Evolutionary conservation across 805 yeast genomes (phyloP).

Genomic region (Wickerhamiella nectarea): DNA sequence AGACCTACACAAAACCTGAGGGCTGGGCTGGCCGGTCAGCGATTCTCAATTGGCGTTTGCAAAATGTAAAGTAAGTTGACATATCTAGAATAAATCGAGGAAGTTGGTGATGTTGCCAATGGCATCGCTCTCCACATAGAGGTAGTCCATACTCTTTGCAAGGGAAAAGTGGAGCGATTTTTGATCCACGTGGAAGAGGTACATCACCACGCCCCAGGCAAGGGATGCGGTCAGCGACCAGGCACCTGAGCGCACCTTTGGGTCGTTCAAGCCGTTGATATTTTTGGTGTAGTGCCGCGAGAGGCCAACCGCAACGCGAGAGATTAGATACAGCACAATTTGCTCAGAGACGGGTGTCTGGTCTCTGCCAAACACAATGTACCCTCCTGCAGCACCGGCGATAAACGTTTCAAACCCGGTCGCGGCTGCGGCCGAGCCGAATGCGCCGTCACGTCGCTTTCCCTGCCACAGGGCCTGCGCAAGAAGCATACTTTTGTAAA

Average conservation of each 20-base stretch:
- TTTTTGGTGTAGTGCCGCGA: conserved; percentile 22
- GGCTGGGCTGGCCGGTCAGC: too few species aligned
- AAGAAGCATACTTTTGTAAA: conserved; percentile 33
- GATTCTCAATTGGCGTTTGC: too few species aligned
- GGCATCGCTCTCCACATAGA: conserved; percentile 39
- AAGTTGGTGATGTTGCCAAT: conserved; percentile 9
- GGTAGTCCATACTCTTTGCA: conserved; percentile 55
- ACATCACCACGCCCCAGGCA: conserved; percentile 66
- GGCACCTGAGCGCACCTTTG: conserved; percentile 23
- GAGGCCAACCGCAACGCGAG: conserved; percentile 50
- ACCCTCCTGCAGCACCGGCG: conserved; percentile 32
- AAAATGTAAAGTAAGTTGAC: neutral
- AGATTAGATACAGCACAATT: conserved; percentile 58
- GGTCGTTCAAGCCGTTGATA: conserved; percentile 8
- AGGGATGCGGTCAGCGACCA: conserved; percentile 53
- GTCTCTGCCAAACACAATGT: conserved; percentile 29
- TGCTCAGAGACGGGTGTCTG: conserved; percentile 46
- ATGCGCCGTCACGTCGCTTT: conserved; percentile 12
- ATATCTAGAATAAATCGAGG: conserved; percentile 5
- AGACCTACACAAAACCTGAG: too few species aligned
- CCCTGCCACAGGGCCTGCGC: conserved; percentile 21
- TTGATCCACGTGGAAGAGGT: conserved; percentile 49
- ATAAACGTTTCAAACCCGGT: conserved; percentile 20
- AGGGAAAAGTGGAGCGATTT: conserved; percentile 48
- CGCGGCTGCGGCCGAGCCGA: conserved; percentile 11